Evolutionary conservation across 495 filamentous ascomycete species (phyloP).

Genomic region (Pseudoneurospora amorphoporcata): DNA sequence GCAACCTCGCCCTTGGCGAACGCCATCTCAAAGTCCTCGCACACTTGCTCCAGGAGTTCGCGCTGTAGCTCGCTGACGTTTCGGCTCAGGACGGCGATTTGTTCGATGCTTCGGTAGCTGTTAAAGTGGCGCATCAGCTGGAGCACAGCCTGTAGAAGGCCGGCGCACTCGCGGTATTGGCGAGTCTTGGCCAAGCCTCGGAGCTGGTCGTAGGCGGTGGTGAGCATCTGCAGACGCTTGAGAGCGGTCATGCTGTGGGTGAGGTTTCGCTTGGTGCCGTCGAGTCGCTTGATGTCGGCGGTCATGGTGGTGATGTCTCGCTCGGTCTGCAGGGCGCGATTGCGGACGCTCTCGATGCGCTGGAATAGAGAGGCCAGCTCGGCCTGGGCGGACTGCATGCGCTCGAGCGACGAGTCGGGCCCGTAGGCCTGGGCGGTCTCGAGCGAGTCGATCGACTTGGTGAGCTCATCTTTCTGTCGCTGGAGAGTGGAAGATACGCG

Average conservation of each 20-base stretch:
- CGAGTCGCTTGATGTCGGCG: conserved; percentile 94
- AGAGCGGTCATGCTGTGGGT: conserved; percentile 96
- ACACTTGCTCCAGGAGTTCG: conserved; percentile 90
- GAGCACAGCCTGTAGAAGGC: conserved; percentile 87
- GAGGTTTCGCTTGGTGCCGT: conserved; percentile 92
- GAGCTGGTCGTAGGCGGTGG: conserved; percentile 95
- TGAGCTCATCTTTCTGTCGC: conserved; percentile 74
- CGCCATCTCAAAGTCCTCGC: conserved; percentile 92
- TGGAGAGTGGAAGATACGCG: conserved; percentile 61
- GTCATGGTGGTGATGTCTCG: conserved; percentile 97
- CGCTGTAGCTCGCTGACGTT: conserved; percentile 92
- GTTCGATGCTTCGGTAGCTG: conserved; percentile 92
- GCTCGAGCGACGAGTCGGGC: conserved; percentile 76
- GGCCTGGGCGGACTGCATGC: conserved; percentile 80
- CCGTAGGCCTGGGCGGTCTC: conserved; percentile 75
- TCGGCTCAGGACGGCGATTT: conserved; percentile 86
- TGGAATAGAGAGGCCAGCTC: conserved; percentile 85
- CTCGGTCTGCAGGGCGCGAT: conserved; percentile 83
- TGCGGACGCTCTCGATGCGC: conserved; percentile 91
- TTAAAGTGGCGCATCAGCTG: conserved; percentile 99
- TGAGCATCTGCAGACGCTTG: conserved; percentile 96
- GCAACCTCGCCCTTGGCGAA: conserved; percentile 85
- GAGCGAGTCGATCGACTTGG: conserved; percentile 64
- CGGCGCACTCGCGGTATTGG: conserved; percentile 94
- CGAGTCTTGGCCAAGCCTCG: conserved; percentile 69